These are phyloP conservation scores for Tetradesmus obliquus DNA, from an alignment of 139 green algal species.

Conservation along the genomic window DNA sequence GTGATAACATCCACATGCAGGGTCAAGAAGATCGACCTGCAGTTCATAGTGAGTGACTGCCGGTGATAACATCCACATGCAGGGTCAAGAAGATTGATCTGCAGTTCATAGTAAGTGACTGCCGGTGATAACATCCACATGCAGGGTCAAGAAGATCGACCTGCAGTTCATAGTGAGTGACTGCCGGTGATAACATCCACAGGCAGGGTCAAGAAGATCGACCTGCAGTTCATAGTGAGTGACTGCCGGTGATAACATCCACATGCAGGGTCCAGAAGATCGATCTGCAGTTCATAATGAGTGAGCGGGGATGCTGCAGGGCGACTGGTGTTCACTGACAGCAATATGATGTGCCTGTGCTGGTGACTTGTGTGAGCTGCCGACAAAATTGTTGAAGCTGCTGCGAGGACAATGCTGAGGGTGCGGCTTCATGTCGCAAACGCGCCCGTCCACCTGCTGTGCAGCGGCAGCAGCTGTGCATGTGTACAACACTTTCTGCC, in stretches of 20 bases:
- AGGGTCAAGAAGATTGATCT: background rate
- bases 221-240: no score
- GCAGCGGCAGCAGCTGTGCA: background rate
- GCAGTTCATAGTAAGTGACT: no score
- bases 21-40: slow-evolving; percentile 59
- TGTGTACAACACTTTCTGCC: background rate
- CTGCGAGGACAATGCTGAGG: no score
- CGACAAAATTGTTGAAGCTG: no score
- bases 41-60: slow-evolving; percentile 40
- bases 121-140: background rate
- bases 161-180: slow-evolving; percentile 40
- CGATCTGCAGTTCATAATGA: slow-evolving; percentile 37
- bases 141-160: slow-evolving; percentile 50
- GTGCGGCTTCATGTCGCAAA: background rate
- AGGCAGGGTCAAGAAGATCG: no score
- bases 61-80: background rate
- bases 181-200: background rate
- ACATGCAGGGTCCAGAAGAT: slow-evolving; percentile 48
- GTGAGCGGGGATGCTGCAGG: no score
- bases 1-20: background rate
- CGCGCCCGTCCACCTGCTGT: background rate
- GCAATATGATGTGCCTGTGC: no score
- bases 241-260: no score
- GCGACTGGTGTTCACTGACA: no score
- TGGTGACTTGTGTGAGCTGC: no score